phyloP scores from a whole-genome alignment of 345 rosid species.

The Populus deltoides region DNA sequence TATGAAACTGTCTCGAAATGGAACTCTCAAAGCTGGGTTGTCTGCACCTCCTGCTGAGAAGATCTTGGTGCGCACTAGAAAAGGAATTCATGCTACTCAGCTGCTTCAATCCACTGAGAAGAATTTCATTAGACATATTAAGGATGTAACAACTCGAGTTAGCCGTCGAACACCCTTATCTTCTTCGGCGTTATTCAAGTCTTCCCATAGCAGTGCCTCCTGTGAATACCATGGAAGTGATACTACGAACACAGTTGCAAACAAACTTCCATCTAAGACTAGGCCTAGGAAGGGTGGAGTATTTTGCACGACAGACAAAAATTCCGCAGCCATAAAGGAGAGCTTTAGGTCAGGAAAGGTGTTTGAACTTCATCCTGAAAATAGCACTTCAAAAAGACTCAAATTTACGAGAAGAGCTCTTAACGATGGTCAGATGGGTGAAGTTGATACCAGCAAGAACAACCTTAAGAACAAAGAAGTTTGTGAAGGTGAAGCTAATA shows the following conservation, averaged over 20 bases:
- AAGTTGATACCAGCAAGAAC: background rate
- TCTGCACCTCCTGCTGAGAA: constrained; percentile 17
- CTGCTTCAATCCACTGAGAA: constrained; percentile 12
- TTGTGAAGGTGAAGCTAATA: background rate
- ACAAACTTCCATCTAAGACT: constrained; percentile 12
- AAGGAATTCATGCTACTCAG: constrained; percentile 15
- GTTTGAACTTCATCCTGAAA: constrained; percentile 6
- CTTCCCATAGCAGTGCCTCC: background rate
- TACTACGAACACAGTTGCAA: constrained; percentile 8
- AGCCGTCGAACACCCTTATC: background rate
- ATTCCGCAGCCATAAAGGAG: constrained; percentile 8
- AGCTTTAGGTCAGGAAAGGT: constrained; percentile 13
- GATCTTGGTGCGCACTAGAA: constrained; percentile 19
- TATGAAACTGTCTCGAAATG: constrained; percentile 6
- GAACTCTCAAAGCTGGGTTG: background rate
- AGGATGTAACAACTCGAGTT: background rate
- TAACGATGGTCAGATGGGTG: background rate
- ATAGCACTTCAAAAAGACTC: constrained; percentile 12
- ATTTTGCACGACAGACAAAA: constrained; percentile 21
- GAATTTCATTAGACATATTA: constrained; percentile 13
- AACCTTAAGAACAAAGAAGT: background rate
- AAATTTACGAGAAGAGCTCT: constrained; percentile 6
- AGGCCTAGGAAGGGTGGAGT: constrained; percentile 31
- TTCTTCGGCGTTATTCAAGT: constrained; percentile 2
- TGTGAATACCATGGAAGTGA: constrained; percentile 18